Percentiles rank a stretch among this genome's conserved stretches.
These are phyloP conservation scores for Chlorella sp. DNA, from an alignment of 139 green algal genomes.

Conservation along the genomic window DNA sequence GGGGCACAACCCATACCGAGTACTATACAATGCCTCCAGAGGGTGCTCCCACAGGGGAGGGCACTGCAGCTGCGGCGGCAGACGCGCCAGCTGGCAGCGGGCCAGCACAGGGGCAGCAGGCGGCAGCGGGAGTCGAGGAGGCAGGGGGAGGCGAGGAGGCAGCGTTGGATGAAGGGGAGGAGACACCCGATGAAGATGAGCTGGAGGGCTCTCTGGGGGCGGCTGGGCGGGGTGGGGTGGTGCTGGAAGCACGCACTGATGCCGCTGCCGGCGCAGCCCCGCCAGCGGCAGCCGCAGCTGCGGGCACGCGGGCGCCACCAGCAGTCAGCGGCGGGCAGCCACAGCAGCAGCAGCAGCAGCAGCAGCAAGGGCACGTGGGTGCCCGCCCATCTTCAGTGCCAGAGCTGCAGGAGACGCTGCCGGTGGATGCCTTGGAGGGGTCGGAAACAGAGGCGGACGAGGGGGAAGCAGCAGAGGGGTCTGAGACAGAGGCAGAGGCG, in stretches of 20 bases:
- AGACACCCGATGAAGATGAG: slow-evolving; percentile 12
- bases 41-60: too few species aligned
- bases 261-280: neutral
- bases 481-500: neutral
- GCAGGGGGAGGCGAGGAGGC: neutral
- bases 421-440: neutral
- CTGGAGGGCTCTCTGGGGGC: neutral
- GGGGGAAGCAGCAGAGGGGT: neutral
- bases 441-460: slow-evolving; percentile 6
- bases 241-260: neutral
- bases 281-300: neutral
- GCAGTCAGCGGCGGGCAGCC: neutral
- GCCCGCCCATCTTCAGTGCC: neutral
- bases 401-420: neutral
- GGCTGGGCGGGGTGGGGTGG: neutral
- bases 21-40: neutral
- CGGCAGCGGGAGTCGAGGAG: neutral
- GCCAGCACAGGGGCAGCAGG: neutral
- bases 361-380: neutral
- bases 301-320: neutral
- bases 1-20: neutral
- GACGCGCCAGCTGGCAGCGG: neutral
- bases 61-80: neutral
- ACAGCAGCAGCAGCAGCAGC: neutral
- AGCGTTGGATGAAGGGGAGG: neutral